Evolutionary conservation across 2,329 filamentous ascomycete species (phyloP).

Genomic region (Seiridium unicorne): DNA sequence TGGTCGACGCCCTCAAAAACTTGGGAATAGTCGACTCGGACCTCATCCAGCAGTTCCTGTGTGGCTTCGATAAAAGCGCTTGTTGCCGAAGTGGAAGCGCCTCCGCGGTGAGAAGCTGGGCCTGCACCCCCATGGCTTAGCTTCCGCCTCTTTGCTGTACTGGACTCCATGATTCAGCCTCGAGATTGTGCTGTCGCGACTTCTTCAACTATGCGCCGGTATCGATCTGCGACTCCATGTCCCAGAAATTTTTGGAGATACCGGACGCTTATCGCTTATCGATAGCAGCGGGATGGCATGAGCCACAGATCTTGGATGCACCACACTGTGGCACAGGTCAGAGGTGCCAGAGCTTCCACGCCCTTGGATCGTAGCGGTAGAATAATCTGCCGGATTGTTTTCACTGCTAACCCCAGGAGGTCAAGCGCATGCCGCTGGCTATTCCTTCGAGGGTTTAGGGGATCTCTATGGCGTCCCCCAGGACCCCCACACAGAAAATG

Average conservation of each 20-base stretch:
- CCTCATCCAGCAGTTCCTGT: constrained; percentile 56
- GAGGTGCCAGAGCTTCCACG: no score
- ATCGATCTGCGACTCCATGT: background rate
- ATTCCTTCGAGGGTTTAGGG: background rate
- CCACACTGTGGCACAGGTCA: background rate
- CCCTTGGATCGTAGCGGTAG: background rate
- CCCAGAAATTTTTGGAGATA: constrained; percentile 4
- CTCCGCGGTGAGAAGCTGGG: constrained; percentile 37
- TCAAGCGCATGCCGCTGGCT: background rate
- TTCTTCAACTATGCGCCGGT: background rate
- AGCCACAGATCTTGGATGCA: no score
- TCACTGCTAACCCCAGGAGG: background rate
- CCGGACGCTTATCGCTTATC: background rate
- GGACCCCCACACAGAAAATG: no score
- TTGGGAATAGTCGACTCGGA: constrained; percentile 51
- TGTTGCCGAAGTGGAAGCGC: constrained; percentile 39
- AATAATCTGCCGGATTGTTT: background rate
- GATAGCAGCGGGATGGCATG: background rate
- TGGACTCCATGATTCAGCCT: constrained; percentile 39
- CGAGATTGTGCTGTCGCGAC: background rate
- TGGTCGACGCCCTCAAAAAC: constrained; percentile 47
- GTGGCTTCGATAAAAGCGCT: constrained; percentile 59
- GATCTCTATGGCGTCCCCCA: background rate
- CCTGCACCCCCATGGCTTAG: constrained; percentile 33
- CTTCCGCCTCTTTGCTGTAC: constrained; percentile 46